Evolutionary conservation across 2,329 filamentous ascomycete genomes (phyloP), one percentile per base, ranked within the genome.

Genomic region (Colletotrichum sp.): DNA sequence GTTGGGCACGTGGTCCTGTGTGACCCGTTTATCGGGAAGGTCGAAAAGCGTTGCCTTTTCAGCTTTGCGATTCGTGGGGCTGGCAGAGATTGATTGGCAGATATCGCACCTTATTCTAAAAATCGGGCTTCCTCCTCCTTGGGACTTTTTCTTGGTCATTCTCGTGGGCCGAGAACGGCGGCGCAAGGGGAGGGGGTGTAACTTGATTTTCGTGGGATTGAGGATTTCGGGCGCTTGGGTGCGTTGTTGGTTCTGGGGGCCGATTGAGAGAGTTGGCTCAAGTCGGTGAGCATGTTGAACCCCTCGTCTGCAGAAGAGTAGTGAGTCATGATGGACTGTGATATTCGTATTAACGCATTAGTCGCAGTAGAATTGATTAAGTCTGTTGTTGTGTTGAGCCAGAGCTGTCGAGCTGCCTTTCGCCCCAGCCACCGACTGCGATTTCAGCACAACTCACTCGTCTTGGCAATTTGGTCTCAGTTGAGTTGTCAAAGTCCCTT

Each of bases 1-100:
- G 70, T 65, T 39, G 64, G 22, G 74, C 74, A 74, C 64, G 70
- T 74, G 74, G 70, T 73, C 48, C 27, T 28, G 61, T 71, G 72
- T 12, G 55, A 61, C 34, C 56, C 22, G 18, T 39, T 52, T 39
- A 32, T 30, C 69, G 61, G 72, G 61, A 52, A 56, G 64, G 32
- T 65, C 36, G 43, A 65, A 25, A 56, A 48, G 39, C 18, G 1
- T 3, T 48, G 18, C 15, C 5, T n/a, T 22, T 34, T n/a, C 27
- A 61, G 18, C 58, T 62, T 25, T 30, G 55, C 43, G 0, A n/a
- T 28, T 52, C 58, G 58, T 48, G 71, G 62, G 69, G 73, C 43
- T 58, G 30, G 25, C 18, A 32, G 16, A 27, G n/a, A 36, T 64
- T 67, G 39, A 70, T 70, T 70, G 67, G 67, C 36, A 52, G 36